Evolutionary conservation across 257 asterid species (phyloP).

Genomic region (Fraxinus anomala): DNA sequence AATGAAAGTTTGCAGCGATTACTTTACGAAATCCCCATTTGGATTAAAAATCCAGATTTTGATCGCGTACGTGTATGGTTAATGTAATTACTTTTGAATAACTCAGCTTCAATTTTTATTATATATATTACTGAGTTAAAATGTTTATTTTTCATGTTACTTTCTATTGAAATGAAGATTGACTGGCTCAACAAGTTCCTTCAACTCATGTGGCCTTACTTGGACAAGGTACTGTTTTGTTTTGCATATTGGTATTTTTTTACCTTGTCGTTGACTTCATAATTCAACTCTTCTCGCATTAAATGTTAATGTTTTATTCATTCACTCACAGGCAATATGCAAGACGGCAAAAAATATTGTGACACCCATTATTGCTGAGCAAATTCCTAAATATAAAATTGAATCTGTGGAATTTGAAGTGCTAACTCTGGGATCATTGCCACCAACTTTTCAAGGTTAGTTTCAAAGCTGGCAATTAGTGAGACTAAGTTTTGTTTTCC

Average conservation of each 20-base stretch:
- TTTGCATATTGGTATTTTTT: background rate
- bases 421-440: conserved; percentile 49
- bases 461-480: conserved; percentile 12
- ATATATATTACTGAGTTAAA: background rate
- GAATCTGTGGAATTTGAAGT: conserved; percentile 51
- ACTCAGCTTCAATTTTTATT: background rate
- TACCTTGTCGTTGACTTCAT: background rate
- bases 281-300: background rate
- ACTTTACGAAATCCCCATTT: conserved; percentile 83
- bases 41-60: conserved; percentile 93
- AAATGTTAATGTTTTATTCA: background rate
- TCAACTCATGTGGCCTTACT: conserved; percentile 84
- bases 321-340: conserved; percentile 48
- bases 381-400: conserved; percentile 51
- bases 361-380: conserved; percentile 50
- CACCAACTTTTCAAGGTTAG: conserved; percentile 56
- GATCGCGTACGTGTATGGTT: conserved; percentile 71
- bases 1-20: conserved; percentile 55
- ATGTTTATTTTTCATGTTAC: conserved; percentile 12
- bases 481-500: background rate
- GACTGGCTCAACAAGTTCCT: conserved; percentile 91
- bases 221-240: conserved; percentile 69
- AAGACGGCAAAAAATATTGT: conserved; percentile 47
- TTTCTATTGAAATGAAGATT: conserved; percentile 45
- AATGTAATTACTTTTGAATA: conserved; percentile 10